Evolutionary conservation across 495 filamentous ascomycete species (phyloP).

Genomic region (Lophiostoma macrostomum): DNA sequence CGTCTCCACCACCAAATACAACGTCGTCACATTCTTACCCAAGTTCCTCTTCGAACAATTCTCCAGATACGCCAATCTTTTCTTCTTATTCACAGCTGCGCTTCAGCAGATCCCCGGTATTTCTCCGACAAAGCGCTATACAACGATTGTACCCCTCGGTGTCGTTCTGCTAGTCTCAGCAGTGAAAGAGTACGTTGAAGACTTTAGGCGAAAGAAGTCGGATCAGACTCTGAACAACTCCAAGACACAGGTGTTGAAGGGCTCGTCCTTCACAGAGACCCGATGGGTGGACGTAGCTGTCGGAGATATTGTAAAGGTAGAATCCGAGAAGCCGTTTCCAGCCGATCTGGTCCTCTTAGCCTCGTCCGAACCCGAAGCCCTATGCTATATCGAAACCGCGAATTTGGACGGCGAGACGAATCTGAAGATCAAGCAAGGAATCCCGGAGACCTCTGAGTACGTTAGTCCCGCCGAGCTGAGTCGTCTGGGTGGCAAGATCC

Average conservation of each 20-base stretch:
- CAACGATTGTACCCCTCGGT: conserved; percentile 88
- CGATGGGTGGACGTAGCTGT: conserved; percentile 93
- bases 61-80: conserved; percentile 97
- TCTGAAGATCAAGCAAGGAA: conserved; percentile 96
- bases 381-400: conserved; percentile 99
- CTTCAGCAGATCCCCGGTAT: conserved; percentile 95
- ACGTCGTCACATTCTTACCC: conserved; percentile 87
- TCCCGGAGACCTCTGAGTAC: conserved; percentile 85
- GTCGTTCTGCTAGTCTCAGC: conserved; percentile 91
- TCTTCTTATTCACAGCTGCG: conserved; percentile 97
- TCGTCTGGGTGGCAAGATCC: conserved; percentile 77
- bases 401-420: conserved; percentile 99
- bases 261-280: conserved; percentile 78
- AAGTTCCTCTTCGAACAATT: conserved; percentile 99
- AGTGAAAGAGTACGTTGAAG: conserved; percentile 90
- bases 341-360: conserved; percentile 90
- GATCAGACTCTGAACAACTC: conserved; percentile 88
- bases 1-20: conserved; percentile 98
- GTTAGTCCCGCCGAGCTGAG: conserved; percentile 86
- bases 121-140: conserved; percentile 91
- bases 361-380: conserved; percentile 92
- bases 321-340: conserved; percentile 95
- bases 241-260: conserved; percentile 77
- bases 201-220: conserved; percentile 83
- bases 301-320: conserved; percentile 90